phyloP scores from a whole-genome alignment of 1,139 yeast species.

The Debaryomyces nepalensis region DNA sequence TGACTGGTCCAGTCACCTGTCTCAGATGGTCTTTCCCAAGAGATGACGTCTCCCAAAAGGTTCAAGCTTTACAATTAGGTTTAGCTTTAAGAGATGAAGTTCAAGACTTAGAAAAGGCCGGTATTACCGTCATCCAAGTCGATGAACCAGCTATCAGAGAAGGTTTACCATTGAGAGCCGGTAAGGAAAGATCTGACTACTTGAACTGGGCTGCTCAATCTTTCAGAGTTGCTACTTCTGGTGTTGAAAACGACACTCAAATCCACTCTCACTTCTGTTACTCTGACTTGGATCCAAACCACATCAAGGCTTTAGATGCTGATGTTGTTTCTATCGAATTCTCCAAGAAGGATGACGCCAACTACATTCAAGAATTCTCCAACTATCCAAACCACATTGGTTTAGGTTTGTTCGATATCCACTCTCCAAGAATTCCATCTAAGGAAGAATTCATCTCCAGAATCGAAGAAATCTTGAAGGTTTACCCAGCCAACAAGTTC shows the following conservation, averaged over 20 bases:
- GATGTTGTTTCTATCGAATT: slow-evolving; percentile 99
- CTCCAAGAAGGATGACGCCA: slow-evolving; percentile 99
- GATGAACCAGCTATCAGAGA: slow-evolving; percentile 99
- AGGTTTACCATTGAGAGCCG: slow-evolving; percentile 99
- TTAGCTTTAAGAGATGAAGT: slow-evolving; percentile 99
- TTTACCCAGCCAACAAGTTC: slow-evolving; percentile 96
- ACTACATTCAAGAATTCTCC: slow-evolving; percentile 96
- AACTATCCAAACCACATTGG: slow-evolving; percentile 99
- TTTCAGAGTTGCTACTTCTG: slow-evolving; percentile 99
- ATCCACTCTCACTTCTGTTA: slow-evolving; percentile 99
- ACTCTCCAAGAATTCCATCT: slow-evolving; percentile 99
- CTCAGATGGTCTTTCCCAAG: slow-evolving; percentile 99
- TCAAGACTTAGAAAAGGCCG: slow-evolving; percentile 96
- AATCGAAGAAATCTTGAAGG: slow-evolving; percentile 92
- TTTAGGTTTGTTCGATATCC: slow-evolving; percentile 97
- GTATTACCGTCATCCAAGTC: slow-evolving; percentile 97
- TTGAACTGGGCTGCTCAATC: slow-evolving; percentile 99
- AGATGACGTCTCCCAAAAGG: slow-evolving; percentile 93
- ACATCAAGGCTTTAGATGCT: slow-evolving; percentile 98
- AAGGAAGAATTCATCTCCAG: slow-evolving; percentile 93
- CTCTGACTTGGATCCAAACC: slow-evolving; percentile 99
- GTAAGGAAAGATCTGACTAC: slow-evolving; percentile 95
- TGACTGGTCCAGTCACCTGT: slow-evolving; percentile 99
- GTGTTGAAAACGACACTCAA: slow-evolving; percentile 93
- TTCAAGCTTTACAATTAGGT: slow-evolving; percentile 96